A percentile compares a stretch with the other conserved stretches of the same genome.
Conservation (phyloP, 2,329 filamentous ascomycete species). For the Alternaria hordeiaustralica region DNA sequence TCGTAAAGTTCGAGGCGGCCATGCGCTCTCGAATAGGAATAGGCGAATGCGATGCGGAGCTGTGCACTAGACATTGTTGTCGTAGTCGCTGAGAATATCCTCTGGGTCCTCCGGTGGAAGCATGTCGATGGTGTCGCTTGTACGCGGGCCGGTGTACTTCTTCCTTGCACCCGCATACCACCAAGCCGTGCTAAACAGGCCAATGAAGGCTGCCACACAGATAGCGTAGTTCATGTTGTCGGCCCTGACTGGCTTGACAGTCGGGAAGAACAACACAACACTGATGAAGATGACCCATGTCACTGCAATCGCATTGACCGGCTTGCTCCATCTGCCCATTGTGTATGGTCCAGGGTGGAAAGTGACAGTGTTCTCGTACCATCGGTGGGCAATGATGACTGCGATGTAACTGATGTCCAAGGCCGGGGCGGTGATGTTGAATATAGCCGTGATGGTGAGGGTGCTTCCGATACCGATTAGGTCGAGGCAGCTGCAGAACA, state of each 20-base stretch:
- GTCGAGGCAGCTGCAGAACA: constrained; percentile 61
- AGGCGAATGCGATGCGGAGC: background rate
- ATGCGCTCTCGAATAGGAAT: background rate
- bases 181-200: constrained; percentile 54
- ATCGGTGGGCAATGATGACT: constrained; percentile 64
- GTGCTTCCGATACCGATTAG: constrained; percentile 60
- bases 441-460: constrained; percentile 58
- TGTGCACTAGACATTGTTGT: constrained; percentile 26
- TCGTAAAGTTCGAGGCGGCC: background rate
- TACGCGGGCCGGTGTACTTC: constrained; percentile 66
- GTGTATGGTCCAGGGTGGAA: constrained; percentile 66
- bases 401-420: constrained; percentile 64
- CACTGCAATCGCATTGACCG: constrained; percentile 64
- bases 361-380: constrained; percentile 59
- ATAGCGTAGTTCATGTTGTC: constrained; percentile 59
- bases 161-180: constrained; percentile 53
- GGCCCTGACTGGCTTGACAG: constrained; percentile 51
- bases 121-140: constrained; percentile 58
- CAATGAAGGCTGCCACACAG: constrained; percentile 57
- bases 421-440: constrained; percentile 56
- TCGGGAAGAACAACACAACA: constrained; percentile 62
- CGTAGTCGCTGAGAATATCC: constrained; percentile 45
- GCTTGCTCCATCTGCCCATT: constrained; percentile 62
- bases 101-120: constrained; percentile 52
- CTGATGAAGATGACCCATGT: constrained; percentile 69